phyloP scores from a whole-genome alignment of 768 basidiomycete species.

The Tulasnella sp. region DNA sequence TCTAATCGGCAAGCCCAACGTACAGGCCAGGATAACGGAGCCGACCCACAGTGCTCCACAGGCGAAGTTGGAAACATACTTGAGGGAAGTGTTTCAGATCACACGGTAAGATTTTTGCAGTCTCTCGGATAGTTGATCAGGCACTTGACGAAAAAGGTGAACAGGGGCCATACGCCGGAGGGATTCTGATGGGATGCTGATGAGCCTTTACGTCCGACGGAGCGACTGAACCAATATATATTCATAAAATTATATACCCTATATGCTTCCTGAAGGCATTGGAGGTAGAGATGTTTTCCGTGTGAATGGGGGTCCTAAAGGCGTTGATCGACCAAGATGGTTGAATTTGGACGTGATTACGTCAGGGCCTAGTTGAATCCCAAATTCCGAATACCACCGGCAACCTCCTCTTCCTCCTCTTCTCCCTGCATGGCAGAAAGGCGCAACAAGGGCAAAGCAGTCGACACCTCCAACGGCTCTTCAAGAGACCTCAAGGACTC shows the following conservation, averaged over 20 bases:
- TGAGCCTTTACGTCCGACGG: too few species aligned
- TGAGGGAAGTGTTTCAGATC: not conserved
- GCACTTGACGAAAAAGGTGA: not conserved
- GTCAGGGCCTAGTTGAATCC: not conserved
- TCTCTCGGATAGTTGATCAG: too few species aligned
- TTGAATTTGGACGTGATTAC: not conserved
- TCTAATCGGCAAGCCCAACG: not conserved
- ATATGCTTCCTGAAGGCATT: too few species aligned
- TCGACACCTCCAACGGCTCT: not conserved
- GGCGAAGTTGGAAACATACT: constrained; percentile 5
- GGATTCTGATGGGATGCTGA: not conserved
- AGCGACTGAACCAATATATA: not conserved
- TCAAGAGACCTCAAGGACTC: not conserved
- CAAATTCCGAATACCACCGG: not conserved
- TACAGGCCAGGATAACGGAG: constrained; percentile 12
- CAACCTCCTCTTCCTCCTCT: not conserved
- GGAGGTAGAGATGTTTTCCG: too few species aligned
- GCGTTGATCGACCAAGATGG: not conserved
- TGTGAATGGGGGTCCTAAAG: too few species aligned
- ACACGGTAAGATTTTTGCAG: not conserved
- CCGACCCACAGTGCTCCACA: constrained; percentile 10
- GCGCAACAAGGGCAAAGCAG: not conserved
- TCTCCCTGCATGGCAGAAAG: not conserved
- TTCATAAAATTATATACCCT: not conserved
- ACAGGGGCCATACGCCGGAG: not conserved